Base-by-base conservation (phyloP, 1,284 basidiomycete genomes). In the Pisolithus thermaeus region DNA sequence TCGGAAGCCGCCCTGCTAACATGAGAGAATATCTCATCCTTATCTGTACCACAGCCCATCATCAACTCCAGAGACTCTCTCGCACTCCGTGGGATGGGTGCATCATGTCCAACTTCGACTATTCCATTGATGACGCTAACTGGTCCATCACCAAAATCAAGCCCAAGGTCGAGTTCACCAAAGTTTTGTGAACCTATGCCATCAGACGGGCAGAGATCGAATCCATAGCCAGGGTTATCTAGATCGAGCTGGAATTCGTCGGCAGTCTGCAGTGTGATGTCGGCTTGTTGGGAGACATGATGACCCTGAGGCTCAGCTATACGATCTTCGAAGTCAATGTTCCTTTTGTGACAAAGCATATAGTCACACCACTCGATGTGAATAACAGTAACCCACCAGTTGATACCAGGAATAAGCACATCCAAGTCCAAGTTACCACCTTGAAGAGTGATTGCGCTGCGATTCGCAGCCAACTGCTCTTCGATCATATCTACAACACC, bases 401-500 rank as follows among this genome's bases (percentile, higher is more conserved):
- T 84, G 49, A 87, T 76, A 61, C 92, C 89, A 2, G 90, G 89
- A 25, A 92, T 72, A n/a, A 91, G 72, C 16, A 91, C 73, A 62
- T 92, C 88, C 44, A 91, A 72, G 59, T 91, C 88, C 25, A 91
- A 73, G 41, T 78, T 81, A 54, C 80, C 81, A 4, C 81, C 79
- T 58, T 87, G 87, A 7, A 94, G 76, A 2, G 92, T 94, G 66
- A 95, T 93, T 23, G 90, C 83, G 56, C 90, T 92, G 60, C 87
- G 84, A 65, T 87, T 88, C 35, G 92, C 90, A 18, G 84, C 83
- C 4, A 96, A 78, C 70, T 97, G 93, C 59, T 97, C 92, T 63
- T 93, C 91, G 16, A 93, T 92, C 80, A 97, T 84, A 71, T 97
- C 94, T 49, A 96, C 93, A 9, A 93, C 73, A 55, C 93, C 93